Base-by-base conservation (phyloP, 495 filamentous ascomycete species). In the Emericellopsis terricola region DNA sequence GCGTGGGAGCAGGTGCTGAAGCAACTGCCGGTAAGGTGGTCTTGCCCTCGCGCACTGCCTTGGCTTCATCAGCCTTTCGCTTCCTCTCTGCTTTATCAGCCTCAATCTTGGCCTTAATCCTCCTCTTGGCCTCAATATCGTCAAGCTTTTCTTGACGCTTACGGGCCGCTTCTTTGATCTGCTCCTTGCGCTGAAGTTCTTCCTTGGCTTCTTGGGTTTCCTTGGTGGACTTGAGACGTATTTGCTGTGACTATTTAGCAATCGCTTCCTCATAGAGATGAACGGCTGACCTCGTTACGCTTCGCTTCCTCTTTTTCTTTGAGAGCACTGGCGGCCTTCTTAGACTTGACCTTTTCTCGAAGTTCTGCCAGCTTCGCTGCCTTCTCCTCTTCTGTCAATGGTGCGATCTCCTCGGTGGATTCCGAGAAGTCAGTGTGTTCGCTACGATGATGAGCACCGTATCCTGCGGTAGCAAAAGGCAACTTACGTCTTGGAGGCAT, bases 381-480 rank as follows among this genome's bases (percentile, higher is more conserved):
- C 58, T 86, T 94, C 59, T 99, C 78, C 42, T 92, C 86, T 39
- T 85, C 84, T 0, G 81, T 96, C 44, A 99, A 63, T 1, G 87
- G 83, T 2, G 78, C 74, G 36, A 96, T 72, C 45, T 89, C 82
- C 42, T 94, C 87, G 2, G 78, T 86, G 0, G 84, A 93, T 51
- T 99, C 83, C 10, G 78, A 69, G 50, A 99, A 99, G 47, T 94
- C 77, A n/a, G 68, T 64, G 55, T 99, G 89, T 30, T 78, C 73
- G 3, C 73, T 80, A 37, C 21, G 34, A n/a, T n/a, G n/a, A n/a
- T n/a, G n/a, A 49, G 42, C n/a, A n/a, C n/a, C n/a, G n/a, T n/a
- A n/a, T n/a, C n/a, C n/a, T n/a, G n/a, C n/a, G n/a, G n/a, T n/a
- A n/a, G n/a, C n/a, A n/a, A n/a, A n/a, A 16, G 19, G 13, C n/a